phyloP scores from a whole-genome alignment of 1,139 yeast species.

The Debaryomyces fabryi region DNA sequence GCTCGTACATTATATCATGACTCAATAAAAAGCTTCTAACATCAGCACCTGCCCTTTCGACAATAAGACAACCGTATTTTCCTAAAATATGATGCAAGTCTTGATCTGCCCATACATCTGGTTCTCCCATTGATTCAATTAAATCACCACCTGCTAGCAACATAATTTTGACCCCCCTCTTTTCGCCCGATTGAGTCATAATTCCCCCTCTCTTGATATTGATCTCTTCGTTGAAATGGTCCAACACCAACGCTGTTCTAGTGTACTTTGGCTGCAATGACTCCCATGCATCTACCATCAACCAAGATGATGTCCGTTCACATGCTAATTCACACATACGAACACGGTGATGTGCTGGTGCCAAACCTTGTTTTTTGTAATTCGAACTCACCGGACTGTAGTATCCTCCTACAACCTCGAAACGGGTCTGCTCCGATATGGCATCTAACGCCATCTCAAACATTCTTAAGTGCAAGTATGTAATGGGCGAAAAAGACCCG shows the following conservation, averaged over 20 bases:
- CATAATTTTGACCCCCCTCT: slow-evolving; percentile 92
- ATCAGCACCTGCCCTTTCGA: slow-evolving; percentile 95
- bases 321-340: slow-evolving; percentile 98
- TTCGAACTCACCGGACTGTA: slow-evolving; percentile 97
- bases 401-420: slow-evolving; percentile 95
- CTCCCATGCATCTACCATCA: slow-evolving; percentile 99
- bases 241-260: slow-evolving; percentile 92
- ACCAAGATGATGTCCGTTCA: slow-evolving; percentile 94
- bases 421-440: slow-evolving; percentile 87
- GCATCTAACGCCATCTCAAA: slow-evolving; percentile 98
- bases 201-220: slow-evolving; percentile 90
- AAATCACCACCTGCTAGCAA: slow-evolving; percentile 96
- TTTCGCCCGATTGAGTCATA: slow-evolving; percentile 68
- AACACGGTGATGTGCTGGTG: slow-evolving; percentile 85
- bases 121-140: slow-evolving; percentile 99
- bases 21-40: slow-evolving; percentile 87
- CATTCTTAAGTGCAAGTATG: slow-evolving; percentile 93
- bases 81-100: slow-evolving; percentile 96
- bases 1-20: slow-evolving; percentile 97
- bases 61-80: slow-evolving; percentile 92
- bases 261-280: slow-evolving; percentile 89
- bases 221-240: slow-evolving; percentile 94
- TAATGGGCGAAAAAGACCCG: slow-evolving; percentile 95
- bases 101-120: slow-evolving; percentile 97
- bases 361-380: slow-evolving; percentile 91